phyloP scores from a whole-genome alignment of 2,329 filamentous ascomycete genomes.

The Fusarium setosum region DNA sequence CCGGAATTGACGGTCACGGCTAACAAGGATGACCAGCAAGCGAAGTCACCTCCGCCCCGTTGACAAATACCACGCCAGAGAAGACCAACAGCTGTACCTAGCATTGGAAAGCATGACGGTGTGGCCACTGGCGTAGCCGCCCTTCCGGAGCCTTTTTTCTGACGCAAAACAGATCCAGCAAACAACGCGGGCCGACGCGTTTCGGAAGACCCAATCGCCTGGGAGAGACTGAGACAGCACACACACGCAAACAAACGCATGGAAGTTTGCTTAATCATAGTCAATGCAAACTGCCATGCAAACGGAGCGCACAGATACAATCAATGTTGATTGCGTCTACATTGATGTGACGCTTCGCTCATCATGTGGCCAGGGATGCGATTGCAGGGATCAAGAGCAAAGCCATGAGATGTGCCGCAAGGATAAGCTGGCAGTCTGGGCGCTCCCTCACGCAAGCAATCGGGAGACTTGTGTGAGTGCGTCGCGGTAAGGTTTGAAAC shows the following conservation, averaged over 20 bases:
- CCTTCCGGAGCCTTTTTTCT: too few species aligned
- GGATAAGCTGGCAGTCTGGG: not conserved
- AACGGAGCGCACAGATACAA: not conserved
- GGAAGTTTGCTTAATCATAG: not conserved
- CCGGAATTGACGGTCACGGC: slow-evolving; percentile 5
- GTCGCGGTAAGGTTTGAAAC: not conserved
- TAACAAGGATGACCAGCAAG: not conserved
- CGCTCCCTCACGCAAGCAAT: too few species aligned
- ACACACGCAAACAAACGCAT: too few species aligned
- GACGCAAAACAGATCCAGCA: not conserved
- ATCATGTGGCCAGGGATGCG: not conserved
- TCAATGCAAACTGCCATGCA: not conserved
- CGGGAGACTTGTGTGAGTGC: not conserved
- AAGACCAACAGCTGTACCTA: slow-evolving; percentile 3
- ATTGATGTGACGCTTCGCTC: slow-evolving; percentile 1
- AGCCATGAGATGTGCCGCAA: not conserved
- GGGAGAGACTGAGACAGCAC: too few species aligned
- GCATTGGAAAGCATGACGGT: not conserved
- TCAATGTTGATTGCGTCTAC: not conserved
- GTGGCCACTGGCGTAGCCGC: not conserved
- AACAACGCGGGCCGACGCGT: not conserved
- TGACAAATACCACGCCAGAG: not conserved
- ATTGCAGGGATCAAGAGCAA: too few species aligned
- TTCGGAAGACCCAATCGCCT: not conserved
- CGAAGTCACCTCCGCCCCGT: not conserved